Base-by-base conservation (phyloP, 192 early-diverging fungal species). In the Paraglomus occultum region DNA sequence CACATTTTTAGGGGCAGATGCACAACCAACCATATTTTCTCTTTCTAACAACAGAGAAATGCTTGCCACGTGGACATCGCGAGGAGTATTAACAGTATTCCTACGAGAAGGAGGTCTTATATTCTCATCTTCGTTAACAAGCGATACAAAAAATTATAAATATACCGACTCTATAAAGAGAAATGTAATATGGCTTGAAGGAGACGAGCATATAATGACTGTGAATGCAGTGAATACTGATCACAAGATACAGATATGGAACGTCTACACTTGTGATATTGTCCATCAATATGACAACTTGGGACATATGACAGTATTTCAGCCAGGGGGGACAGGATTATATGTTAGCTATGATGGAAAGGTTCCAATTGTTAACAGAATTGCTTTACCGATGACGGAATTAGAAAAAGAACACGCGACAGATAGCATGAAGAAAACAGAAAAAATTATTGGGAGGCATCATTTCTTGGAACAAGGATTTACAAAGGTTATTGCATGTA, bases 41-140 rank as follows among this genome's bases (percentile, higher is more conserved):
- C 44, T 61, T 18, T 61, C 59, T 31, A 38, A 61, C 38, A 43
- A 20, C 44, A 9, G 22, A 44, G 14, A 61, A 61, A 61, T 61
- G 59, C 44, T 61, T 8, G 59, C 59, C 40, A 43, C 59, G 18
- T 61, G 59, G 59, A 61, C 59, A 17, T 61, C 59, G 44, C 40
- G 44, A 61, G 59, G 59, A 18, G 8, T 61, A 17, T 42, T 61
- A n/a, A 61, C 59, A 6, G 42, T 61, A 44, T 61, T 44, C 44
- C 10, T 61, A 18, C 44, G 59, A 6, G 31, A 61, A 39, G 59
- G 59, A n/a, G 59, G 59, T 4, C 59, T 61, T 39, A 15, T 43
- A 45, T 61, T 61, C 9, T 18, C 59, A 11, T 61, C 59, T 43
- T 61, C 59, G 18, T 40, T 61, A 31, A 17, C 20, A 18, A 42